phyloP scores from a whole-genome alignment of 306 rosid species.

The Casuarina cunninghamiana region DNA sequence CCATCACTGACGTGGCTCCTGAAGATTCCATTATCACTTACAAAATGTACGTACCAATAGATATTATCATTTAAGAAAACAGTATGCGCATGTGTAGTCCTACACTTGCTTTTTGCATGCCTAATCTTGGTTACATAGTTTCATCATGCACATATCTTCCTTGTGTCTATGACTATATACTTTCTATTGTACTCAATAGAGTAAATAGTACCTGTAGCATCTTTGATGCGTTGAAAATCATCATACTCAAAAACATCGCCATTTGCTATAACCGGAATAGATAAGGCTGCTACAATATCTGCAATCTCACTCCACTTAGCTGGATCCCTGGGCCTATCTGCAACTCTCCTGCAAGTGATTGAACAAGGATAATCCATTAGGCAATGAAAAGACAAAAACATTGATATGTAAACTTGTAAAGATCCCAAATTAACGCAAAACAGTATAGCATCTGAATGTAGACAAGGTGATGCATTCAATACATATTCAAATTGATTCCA shows the following conservation, averaged over 20 bases:
- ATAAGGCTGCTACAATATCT: slow-evolving; percentile 77
- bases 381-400: slow-evolving; percentile 20
- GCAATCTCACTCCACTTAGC: slow-evolving; percentile 94
- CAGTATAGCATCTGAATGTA: neutral
- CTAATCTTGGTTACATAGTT: neutral
- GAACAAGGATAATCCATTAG: slow-evolving; percentile 23
- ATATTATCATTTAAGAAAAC: neutral
- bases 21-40: slow-evolving; percentile 19
- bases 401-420: slow-evolving; percentile 4
- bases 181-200: neutral
- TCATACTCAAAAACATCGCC: slow-evolving; percentile 78
- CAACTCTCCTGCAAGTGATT: slow-evolving; percentile 60
- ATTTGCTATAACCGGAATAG: slow-evolving; percentile 89
- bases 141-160: neutral
- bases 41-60: slow-evolving; percentile 12
- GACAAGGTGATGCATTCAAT: neutral
- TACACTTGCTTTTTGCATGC: neutral
- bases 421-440: slow-evolving; percentile 5
- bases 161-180: neutral
- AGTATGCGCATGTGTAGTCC: neutral
- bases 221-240: slow-evolving; percentile 64
- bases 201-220: slow-evolving; percentile 58
- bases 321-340: slow-evolving; percentile 93
- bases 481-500: neutral
- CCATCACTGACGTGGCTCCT: slow-evolving; percentile 91